Conservation (phyloP, 2,329 filamentous ascomycete genomes). For the Cercospora janseana region DNA sequence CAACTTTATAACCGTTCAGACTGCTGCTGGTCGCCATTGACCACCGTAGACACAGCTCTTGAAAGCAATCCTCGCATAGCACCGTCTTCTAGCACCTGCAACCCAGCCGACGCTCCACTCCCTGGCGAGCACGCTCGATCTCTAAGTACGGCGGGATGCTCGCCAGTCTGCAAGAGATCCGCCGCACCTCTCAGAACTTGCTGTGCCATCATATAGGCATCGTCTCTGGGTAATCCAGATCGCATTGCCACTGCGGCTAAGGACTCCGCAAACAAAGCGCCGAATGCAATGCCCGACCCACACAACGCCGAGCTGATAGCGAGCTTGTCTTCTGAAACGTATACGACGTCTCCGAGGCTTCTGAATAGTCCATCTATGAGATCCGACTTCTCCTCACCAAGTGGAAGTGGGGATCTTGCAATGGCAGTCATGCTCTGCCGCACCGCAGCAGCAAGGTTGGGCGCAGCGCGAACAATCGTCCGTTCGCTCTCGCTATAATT, state of each 20-base stretch:
- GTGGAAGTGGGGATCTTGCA: constrained; percentile 58
- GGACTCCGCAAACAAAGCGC: constrained; percentile 71
- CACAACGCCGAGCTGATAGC: constrained; percentile 72
- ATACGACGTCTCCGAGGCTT: constrained; percentile 68
- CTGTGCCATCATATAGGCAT: constrained; percentile 73
- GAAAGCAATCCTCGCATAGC: constrained; percentile 65
- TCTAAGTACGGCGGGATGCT: constrained; percentile 71
- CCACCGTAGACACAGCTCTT: constrained; percentile 64
- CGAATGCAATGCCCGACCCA: constrained; percentile 73
- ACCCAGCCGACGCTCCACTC: constrained; percentile 72
- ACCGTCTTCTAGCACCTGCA: constrained; percentile 72
- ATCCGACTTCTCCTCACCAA: constrained; percentile 52
- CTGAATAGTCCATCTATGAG: constrained; percentile 76
- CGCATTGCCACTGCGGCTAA: constrained; percentile 74
- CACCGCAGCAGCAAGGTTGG: constrained; percentile 77
- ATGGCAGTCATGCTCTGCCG: constrained; percentile 79
- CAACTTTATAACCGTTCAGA: too few species aligned
- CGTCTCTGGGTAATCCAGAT: constrained; percentile 70
- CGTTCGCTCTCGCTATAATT: constrained; percentile 52
- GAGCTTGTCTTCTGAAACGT: constrained; percentile 66
- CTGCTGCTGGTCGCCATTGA: background rate
- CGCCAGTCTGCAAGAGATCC: constrained; percentile 63
- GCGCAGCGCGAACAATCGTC: constrained; percentile 74
- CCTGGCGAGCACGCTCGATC: constrained; percentile 77
- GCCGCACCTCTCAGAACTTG: constrained; percentile 76